A percentile compares a stretch with the other conserved stretches of the same genome.
Evolutionary conservation across 805 yeast genomes (phyloP).

Genomic region (Allodekkera sacchari): DNA sequence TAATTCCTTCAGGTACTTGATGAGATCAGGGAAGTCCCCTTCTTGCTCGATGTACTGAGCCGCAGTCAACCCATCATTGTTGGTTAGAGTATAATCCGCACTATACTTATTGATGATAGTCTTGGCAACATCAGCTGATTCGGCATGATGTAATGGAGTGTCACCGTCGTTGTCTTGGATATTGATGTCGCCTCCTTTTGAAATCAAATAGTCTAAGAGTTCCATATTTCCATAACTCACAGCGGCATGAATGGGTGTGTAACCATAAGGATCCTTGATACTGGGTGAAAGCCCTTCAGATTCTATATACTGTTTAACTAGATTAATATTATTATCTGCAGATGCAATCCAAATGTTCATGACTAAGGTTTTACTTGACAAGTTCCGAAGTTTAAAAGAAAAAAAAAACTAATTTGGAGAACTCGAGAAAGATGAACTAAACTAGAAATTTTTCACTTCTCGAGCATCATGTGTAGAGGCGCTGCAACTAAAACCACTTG

Average conservation of each 20-base stretch:
- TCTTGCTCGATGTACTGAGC: conserved; percentile 73
- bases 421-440: not conserved
- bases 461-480: too few relatives aligned
- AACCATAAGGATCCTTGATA: conserved; percentile 84
- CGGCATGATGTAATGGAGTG: conserved; percentile 89
- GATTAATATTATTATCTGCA: conserved; percentile 63
- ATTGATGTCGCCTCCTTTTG: conserved; percentile 70
- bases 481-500: too few relatives aligned
- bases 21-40: conserved; percentile 74
- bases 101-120: conserved; percentile 55
- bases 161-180: conserved; percentile 86
- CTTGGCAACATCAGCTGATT: conserved; percentile 58
- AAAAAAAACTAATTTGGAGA: not conserved
- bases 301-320: conserved; percentile 49
- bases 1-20: conserved; percentile 47
- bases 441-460: not conserved
- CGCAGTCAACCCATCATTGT: conserved; percentile 70
- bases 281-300: conserved; percentile 53
- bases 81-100: conserved; percentile 58
- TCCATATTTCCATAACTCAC: conserved; percentile 84
- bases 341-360: conserved; percentile 90
- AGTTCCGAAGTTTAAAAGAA: not conserved
- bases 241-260: conserved; percentile 96
- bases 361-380: conserved; percentile 10
- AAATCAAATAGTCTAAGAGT: conserved; percentile 48